These are phyloP conservation scores for Penicillium malachiteum DNA, from an alignment of 495 filamentous ascomycete genomes.

Conservation along the genomic window DNA sequence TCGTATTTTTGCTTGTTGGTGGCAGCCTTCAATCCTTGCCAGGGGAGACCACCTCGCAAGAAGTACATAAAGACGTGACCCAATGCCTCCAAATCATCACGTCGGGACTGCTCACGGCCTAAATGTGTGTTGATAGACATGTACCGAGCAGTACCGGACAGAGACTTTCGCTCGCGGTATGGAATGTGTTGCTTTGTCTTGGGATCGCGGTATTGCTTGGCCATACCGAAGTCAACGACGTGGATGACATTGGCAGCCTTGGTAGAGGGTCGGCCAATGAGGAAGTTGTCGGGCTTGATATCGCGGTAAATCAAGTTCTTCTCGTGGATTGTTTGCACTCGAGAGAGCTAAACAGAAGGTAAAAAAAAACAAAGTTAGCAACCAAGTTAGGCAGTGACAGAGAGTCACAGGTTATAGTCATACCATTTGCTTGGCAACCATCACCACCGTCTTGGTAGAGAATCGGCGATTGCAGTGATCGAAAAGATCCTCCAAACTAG, in stretches of 20 bases:
- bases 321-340: conserved; percentile 99
- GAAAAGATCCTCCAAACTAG: conserved; percentile 95
- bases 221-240: conserved; percentile 99
- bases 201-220: conserved; percentile 97
- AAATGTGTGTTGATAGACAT: conserved; percentile 99
- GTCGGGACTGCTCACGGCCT: conserved; percentile 90
- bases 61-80: conserved; percentile 99
- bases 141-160: conserved; percentile 96
- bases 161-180: conserved; percentile 94
- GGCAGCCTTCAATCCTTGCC: conserved; percentile 97
- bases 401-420: conserved; percentile 20
- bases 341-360: conserved; percentile 71
- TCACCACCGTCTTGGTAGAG: conserved; percentile 94
- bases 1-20: conserved; percentile 99
- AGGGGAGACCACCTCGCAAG: conserved; percentile 89
- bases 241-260: conserved; percentile 98
- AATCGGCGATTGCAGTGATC: conserved; percentile 97
- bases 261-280: conserved; percentile 89
- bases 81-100: conserved; percentile 94
- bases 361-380: too few relatives aligned
- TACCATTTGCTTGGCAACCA: conserved; percentile 99
- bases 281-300: conserved; percentile 99
- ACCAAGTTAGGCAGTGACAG: not conserved
- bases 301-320: conserved; percentile 99
- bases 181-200: conserved; percentile 99